Percentiles rank a stretch among this genome's conserved stretches.
Conservation (phyloP, 2,329 filamentous ascomycete species). For the Myriangium duriaei region DNA sequence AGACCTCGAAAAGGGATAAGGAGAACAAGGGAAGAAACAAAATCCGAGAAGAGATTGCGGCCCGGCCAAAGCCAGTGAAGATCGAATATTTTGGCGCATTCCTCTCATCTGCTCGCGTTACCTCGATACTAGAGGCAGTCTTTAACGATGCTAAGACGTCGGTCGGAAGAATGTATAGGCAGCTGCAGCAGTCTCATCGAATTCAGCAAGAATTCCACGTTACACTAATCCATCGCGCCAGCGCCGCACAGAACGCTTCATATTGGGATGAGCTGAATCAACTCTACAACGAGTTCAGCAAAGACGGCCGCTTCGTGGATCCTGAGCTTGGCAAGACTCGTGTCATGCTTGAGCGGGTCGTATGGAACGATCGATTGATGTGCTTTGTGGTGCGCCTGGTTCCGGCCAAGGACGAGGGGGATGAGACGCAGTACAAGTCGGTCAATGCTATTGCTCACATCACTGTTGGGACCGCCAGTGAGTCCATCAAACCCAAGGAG, state of each 20-base stretch:
- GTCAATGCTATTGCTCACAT: slow-evolving; percentile 74
- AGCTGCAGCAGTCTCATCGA: slow-evolving; percentile 59
- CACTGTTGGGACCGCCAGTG: slow-evolving; percentile 70
- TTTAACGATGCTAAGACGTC: slow-evolving; percentile 49
- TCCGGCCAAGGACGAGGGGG: slow-evolving; percentile 32
- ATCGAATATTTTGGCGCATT: slow-evolving; percentile 55
- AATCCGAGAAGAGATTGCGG: slow-evolving; percentile 14
- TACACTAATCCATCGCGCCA: slow-evolving; percentile 75
- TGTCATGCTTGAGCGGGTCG: slow-evolving; percentile 51
- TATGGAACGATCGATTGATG: slow-evolving; percentile 85
- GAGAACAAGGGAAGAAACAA: slow-evolving; percentile 3
- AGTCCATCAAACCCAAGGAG: slow-evolving; percentile 76
- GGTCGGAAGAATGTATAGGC: slow-evolving; percentile 56
- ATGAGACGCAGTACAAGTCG: slow-evolving; percentile 47
- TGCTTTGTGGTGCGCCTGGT: slow-evolving; percentile 68
- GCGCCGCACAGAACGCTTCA: slow-evolving; percentile 46
- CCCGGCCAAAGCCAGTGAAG: slow-evolving; percentile 27
- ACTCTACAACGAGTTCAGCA: slow-evolving; percentile 36
- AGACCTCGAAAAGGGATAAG: slow-evolving; percentile 18
- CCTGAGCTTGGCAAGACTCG: slow-evolving; percentile 51
- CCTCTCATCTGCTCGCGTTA: slow-evolving; percentile 40
- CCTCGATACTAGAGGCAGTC: slow-evolving; percentile 51
- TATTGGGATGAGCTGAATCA: slow-evolving; percentile 63
- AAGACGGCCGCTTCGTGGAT: slow-evolving; percentile 27
- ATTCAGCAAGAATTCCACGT: slow-evolving; percentile 85